Evolutionary conservation across 305 asterid species (phyloP).

Genomic region (Andrographis paniculata): DNA sequence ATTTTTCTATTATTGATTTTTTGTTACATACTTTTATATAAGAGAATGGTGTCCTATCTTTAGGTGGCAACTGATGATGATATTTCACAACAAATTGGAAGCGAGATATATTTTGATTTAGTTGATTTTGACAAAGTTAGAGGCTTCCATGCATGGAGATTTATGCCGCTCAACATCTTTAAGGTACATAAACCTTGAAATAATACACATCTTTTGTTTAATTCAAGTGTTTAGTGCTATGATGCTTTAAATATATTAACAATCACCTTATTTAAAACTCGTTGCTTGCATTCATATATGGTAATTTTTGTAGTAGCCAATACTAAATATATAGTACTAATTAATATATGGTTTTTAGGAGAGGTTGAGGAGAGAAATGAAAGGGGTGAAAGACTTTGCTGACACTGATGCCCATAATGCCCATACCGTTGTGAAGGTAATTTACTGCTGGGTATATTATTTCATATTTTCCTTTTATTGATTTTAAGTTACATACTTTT

Average conservation of each 20-base stretch:
- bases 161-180: slow-evolving; percentile 19
- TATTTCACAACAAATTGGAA: slow-evolving; percentile 27
- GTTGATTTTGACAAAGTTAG: slow-evolving; percentile 31
- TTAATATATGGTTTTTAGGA: too few relatives aligned
- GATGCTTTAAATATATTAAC: too few relatives aligned
- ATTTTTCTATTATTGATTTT: not conserved
- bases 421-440: slow-evolving; percentile 26
- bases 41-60: slow-evolving; percentile 1
- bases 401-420: slow-evolving; percentile 27
- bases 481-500: not conserved
- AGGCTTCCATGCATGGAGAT: slow-evolving; percentile 25
- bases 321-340: slow-evolving; percentile 1
- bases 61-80: slow-evolving; percentile 34
- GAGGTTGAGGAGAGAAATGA: slow-evolving; percentile 25
- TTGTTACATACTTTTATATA: not conserved
- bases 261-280: too few relatives aligned
- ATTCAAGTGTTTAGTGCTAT: too few relatives aligned
- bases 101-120: slow-evolving; percentile 25
- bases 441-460: not conserved
- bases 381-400: slow-evolving; percentile 24
- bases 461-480: not conserved
- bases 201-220: too few relatives aligned
- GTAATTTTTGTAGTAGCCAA: not conserved
- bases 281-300: too few relatives aligned
- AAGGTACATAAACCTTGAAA: slow-evolving; percentile 26